A percentile compares a stretch with the other conserved stretches of the same genome.
Evolutionary conservation across 108 stramenopile genomes (phyloP).

Genomic region (Fistulifera solaris): DNA sequence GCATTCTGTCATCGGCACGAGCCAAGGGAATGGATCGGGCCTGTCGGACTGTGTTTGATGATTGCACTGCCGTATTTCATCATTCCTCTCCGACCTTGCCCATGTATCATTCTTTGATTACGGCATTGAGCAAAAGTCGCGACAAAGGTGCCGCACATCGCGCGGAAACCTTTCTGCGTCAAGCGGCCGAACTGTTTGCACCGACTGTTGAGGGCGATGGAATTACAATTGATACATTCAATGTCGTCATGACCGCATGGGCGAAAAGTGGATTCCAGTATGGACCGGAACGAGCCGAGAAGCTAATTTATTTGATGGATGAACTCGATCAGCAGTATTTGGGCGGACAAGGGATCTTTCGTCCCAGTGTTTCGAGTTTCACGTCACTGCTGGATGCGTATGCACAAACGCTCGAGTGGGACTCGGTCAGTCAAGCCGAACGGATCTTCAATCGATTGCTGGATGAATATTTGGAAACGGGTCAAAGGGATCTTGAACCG

Average conservation of each 20-base stretch:
- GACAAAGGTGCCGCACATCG: conserved; percentile 15
- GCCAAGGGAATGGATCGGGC: too few relatives aligned
- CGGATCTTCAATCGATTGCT: conserved; percentile 31
- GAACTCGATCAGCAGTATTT: conserved; percentile 16
- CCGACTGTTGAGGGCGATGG: conserved; percentile 18
- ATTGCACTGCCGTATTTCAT: too few relatives aligned
- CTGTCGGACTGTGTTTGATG: too few relatives aligned
- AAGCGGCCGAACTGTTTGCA: conserved; percentile 27
- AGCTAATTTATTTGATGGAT: conserved; percentile 44
- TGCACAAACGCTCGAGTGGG: conserved; percentile 34
- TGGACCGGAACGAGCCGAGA: conserved; percentile 50
- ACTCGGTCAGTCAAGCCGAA: conserved; percentile 18
- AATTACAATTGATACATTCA: conserved; percentile 18
- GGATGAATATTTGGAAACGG: conserved; percentile 18
- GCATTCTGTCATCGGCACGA: too few relatives aligned
- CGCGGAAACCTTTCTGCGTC: conserved; percentile 26
- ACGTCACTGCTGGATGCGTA: conserved; percentile 41
- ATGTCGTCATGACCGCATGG: conserved; percentile 8
- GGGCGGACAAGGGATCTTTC: conserved; percentile 10
- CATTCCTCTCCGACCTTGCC: too few relatives aligned
- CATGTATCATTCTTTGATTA: conserved; percentile 18
- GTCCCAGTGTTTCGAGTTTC: conserved; percentile 32
- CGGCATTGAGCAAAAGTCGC: conserved; percentile 19
- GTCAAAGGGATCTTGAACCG: conserved; percentile 17
- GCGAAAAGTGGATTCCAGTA: conserved; percentile 30